Evolutionary conservation across 2,329 filamentous ascomycete genomes (phyloP), one percentile per base, ranked within the genome.

Genomic region (Berkeleyomyces basicola): DNA sequence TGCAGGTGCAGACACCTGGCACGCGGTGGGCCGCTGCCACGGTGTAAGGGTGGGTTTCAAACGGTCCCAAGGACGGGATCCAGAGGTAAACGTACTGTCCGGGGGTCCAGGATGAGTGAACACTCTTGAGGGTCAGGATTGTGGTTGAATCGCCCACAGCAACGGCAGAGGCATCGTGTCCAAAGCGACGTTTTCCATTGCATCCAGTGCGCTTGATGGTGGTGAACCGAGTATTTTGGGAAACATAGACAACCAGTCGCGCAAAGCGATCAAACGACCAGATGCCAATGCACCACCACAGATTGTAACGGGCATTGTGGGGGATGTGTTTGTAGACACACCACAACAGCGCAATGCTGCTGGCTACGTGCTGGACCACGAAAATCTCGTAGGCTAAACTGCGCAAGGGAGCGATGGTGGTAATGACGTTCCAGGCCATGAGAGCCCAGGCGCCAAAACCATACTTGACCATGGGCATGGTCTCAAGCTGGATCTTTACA

Each of bases 351-450:
- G 84, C 69, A 39, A 79, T 75, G 63, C 83, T 83, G 2, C 82
- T 80, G 14, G 81, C 70, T 36, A 88, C 73, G 69, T 89, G 86
- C 70, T 89, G 86, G 3, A 82, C 67, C 14, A 88, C 79, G 69
- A 88, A 89, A 0, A 87, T 65, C 72, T 89, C 86, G 70, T 88
- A 88, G 5, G 78, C 77, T 73, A 83, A 75, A n/a, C 81, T 77
- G 4, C 86, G 79, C 42, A 88, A 73, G 0, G 86, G 86, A 5
- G 81, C 77, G 62, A 86, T 75, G 1, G 83, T 83, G 5, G 80
- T 81, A 40, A 87, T 70, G 23, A 81, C 77, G 44, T 84, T 84
- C 84, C 85, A 88, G 0, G 84, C 72, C 40, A 88, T 71, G 11
- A 87, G 71, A 1, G 72, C 81, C 84, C 85, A 88, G 0, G 84